Evolutionary conservation across 2,329 filamentous ascomycete genomes (phyloP).

Genomic region (Chaetomiaceae sp.): DNA sequence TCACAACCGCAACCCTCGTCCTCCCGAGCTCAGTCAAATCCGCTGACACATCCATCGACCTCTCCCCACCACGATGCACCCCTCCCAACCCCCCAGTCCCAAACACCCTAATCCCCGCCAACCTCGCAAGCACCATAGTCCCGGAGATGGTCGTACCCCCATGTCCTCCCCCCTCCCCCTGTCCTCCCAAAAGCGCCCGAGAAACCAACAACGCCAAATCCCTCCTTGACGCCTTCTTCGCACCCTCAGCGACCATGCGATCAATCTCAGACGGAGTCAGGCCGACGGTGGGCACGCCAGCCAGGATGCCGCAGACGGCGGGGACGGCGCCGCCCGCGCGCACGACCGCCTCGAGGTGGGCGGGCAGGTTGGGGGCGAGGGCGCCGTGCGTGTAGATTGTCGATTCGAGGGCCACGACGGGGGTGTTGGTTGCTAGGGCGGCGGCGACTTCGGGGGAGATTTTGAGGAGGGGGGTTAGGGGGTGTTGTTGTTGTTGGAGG

Average conservation of each 20-base stretch:
- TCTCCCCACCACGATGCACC: slow-evolving; percentile 83
- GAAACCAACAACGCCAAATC: slow-evolving; percentile 87
- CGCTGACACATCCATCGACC: slow-evolving; percentile 87
- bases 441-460: slow-evolving; percentile 79
- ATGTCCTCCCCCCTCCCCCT: too few relatives aligned
- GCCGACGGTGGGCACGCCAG: slow-evolving; percentile 78
- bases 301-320: slow-evolving; percentile 83
- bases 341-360: slow-evolving; percentile 72
- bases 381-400: slow-evolving; percentile 96
- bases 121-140: slow-evolving; percentile 82
- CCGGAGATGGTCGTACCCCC: slow-evolving; percentile 91
- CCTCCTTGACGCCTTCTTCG: slow-evolving; percentile 78
- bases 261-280: slow-evolving; percentile 67
- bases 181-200: too few relatives aligned
- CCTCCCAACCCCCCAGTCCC: slow-evolving; percentile 92
- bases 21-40: slow-evolving; percentile 91
- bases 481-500: slow-evolving; percentile 19
- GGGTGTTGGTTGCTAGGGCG: slow-evolving; percentile 67
- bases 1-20: slow-evolving; percentile 82
- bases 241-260: slow-evolving; percentile 65
- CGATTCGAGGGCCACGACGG: slow-evolving; percentile 88
- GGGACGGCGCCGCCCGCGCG: slow-evolving; percentile 77
- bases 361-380: slow-evolving; percentile 58
- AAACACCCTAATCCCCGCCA: slow-evolving; percentile 87
- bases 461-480: slow-evolving; percentile 49